Percentiles rank a stretch among this genome's conserved stretches.
Conservation (phyloP, 495 filamentous ascomycete genomes). For the Penicillium daleae region DNA sequence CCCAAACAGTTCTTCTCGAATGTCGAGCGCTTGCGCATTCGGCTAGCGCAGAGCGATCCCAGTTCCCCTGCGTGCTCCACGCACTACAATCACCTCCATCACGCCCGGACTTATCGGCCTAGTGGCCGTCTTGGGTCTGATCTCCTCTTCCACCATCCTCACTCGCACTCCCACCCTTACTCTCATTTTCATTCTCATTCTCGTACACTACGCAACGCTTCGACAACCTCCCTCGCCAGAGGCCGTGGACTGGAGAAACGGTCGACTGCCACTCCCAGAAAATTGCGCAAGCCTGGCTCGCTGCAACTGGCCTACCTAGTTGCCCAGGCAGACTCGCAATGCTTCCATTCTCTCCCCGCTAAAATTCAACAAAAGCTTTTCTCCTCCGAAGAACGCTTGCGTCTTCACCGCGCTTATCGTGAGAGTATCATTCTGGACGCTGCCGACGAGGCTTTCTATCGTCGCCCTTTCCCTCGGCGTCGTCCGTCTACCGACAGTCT, state of each 20-base stretch:
- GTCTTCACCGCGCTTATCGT: slow-evolving; percentile 56
- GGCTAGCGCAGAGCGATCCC: slow-evolving; percentile 37
- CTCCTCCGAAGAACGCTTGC: slow-evolving; percentile 70
- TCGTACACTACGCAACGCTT: slow-evolving; percentile 16
- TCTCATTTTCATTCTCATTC: slow-evolving; percentile 10
- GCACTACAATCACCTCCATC: slow-evolving; percentile 13
- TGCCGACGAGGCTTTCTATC: slow-evolving; percentile 65
- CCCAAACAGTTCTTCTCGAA: slow-evolving; percentile 47
- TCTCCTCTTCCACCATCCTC: slow-evolving; percentile 10
- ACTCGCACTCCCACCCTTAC: slow-evolving; percentile 1
- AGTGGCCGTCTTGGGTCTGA: slow-evolving; percentile 20
- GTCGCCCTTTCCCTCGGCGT: slow-evolving; percentile 17
- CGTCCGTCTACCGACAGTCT: slow-evolving; percentile 29
- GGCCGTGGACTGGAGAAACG: slow-evolving; percentile 25
- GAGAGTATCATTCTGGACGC: slow-evolving; percentile 69
- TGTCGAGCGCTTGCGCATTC: slow-evolving; percentile 41
- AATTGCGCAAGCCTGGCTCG: slow-evolving; percentile 44
- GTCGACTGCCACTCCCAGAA: slow-evolving; percentile 19
- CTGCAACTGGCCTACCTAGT: slow-evolving; percentile 46
- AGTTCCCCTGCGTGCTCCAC: slow-evolving; percentile 23
- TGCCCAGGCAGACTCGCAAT: slow-evolving; percentile 65
- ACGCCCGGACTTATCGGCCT: slow-evolving; percentile 28
- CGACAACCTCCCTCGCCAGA: slow-evolving; percentile 18
- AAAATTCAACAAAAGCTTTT: slow-evolving; percentile 73
- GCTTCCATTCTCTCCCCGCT: slow-evolving; percentile 70